A percentile compares a stretch with the other conserved stretches of the same genome.
Conservation (phyloP, 2,329 filamentous ascomycete genomes). For the Pyrenochaeta sp. region DNA sequence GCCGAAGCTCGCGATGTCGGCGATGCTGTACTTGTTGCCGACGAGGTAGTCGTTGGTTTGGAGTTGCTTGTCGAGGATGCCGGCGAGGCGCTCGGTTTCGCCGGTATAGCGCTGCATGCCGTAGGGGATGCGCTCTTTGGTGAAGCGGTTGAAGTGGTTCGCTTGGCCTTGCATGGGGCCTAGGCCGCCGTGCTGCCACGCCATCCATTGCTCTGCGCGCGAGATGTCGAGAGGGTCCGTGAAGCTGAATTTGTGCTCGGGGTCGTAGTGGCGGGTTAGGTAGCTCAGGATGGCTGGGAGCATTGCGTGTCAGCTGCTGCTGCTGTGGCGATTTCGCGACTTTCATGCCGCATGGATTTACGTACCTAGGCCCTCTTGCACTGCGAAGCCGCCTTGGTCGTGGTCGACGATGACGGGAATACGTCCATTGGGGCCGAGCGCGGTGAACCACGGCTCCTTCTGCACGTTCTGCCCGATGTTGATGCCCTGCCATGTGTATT, state of each 20-base stretch:
- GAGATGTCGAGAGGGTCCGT: constrained; percentile 56
- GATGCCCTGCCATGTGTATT: constrained; percentile 66
- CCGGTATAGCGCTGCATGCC: constrained; percentile 56
- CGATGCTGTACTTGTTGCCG: constrained; percentile 55
- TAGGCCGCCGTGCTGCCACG: constrained; percentile 61
- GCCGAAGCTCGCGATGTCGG: constrained; percentile 55
- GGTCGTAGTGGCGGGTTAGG: constrained; percentile 56
- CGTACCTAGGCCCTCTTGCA: constrained; percentile 52
- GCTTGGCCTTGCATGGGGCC: constrained; percentile 54
- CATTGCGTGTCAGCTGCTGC: constrained; percentile 11
- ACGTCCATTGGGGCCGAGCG: constrained; percentile 68
- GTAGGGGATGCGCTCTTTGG: constrained; percentile 54
- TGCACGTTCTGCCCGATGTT: constrained; percentile 68
- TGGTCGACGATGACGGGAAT: constrained; percentile 73
- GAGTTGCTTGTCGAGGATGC: constrained; percentile 54
- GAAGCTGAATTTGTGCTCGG: constrained; percentile 56
- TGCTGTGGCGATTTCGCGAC: too few relatives aligned
- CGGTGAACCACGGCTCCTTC: constrained; percentile 72
- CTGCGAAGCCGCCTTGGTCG: constrained; percentile 65
- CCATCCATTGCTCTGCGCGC: constrained; percentile 67
- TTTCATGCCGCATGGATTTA: too few relatives aligned
- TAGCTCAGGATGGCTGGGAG: constrained; percentile 52
- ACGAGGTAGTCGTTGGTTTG: constrained; percentile 53
- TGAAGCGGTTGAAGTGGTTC: constrained; percentile 51
- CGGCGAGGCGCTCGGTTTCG: constrained; percentile 56